These are phyloP conservation scores for Rhododendron molle DNA, from an alignment of 148 eudicot genomes.

Conservation along the genomic window DNA sequence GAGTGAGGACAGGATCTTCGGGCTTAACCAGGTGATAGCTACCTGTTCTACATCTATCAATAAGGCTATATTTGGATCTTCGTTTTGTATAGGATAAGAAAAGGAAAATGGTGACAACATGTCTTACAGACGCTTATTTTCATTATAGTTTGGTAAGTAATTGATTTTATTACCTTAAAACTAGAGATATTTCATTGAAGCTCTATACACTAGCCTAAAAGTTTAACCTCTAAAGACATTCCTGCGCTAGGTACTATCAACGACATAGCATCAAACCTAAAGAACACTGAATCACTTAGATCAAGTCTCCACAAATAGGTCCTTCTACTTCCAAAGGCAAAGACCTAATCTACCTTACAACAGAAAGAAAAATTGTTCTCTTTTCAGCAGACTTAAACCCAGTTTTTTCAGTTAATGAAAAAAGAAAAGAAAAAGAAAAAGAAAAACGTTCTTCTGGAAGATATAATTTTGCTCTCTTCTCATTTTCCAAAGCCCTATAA, in stretches of 20 bases:
- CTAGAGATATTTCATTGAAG: not conserved
- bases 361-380: not conserved
- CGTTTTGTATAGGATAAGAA: not conserved
- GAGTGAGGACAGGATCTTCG: not conserved
- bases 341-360: not conserved
- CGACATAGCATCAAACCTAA: not conserved
- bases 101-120: not conserved
- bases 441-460: not conserved
- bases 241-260: not conserved
- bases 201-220: not conserved
- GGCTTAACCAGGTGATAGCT: not conserved
- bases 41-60: not conserved
- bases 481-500: not conserved
- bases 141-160: not conserved
- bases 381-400: not conserved
- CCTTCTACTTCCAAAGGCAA: no score
- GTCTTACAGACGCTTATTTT: not conserved
- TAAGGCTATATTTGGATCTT: not conserved
- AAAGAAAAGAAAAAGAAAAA: not conserved
- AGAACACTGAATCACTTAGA: not conserved
- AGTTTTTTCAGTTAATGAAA: not conserved
- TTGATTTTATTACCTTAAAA: not conserved
- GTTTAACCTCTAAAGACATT: not conserved
- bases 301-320: not conserved
- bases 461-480: not conserved